Conservation (phyloP, 1,284 basidiomycete genomes). For the Cryptococcus sp. region DNA sequence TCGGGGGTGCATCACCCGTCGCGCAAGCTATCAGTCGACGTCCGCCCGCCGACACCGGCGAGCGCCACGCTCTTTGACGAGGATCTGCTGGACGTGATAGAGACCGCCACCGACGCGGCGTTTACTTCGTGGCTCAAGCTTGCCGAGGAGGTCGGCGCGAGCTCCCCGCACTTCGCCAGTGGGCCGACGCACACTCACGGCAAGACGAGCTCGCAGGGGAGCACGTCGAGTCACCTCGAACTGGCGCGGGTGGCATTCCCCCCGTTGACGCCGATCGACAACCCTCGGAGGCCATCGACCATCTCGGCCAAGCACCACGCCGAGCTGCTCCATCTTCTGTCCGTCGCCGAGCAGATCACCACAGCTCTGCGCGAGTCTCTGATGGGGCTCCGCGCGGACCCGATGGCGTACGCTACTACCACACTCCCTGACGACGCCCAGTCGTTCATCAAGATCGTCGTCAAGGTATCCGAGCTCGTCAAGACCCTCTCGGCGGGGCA, state of each 20-base stretch:
- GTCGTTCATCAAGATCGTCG: slow-evolving; percentile 50
- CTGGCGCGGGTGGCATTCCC: slow-evolving; percentile 11
- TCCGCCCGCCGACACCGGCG: slow-evolving; percentile 46
- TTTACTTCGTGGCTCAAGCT: slow-evolving; percentile 52
- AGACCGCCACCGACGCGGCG: slow-evolving; percentile 52
- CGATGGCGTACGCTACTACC: slow-evolving; percentile 25
- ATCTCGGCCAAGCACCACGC: slow-evolving; percentile 34
- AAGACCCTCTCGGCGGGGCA: slow-evolving; percentile 48
- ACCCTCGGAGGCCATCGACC: slow-evolving; percentile 23
- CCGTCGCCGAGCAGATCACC: slow-evolving; percentile 43
- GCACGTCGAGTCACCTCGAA: slow-evolving; percentile 14
- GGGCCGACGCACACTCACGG: slow-evolving; percentile 12
- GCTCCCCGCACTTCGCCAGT: slow-evolving; percentile 18
- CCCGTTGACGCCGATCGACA: slow-evolving; percentile 7
- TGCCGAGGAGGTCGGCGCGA: slow-evolving; percentile 50
- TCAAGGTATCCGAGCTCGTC: slow-evolving; percentile 50
- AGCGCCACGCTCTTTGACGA: slow-evolving; percentile 50
- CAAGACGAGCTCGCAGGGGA: slow-evolving; percentile 24
- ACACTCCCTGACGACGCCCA: slow-evolving; percentile 40
- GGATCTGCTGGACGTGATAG: slow-evolving; percentile 52
- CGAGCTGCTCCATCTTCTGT: slow-evolving; percentile 44
- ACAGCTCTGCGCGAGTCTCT: slow-evolving; percentile 35
- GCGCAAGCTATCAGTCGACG: slow-evolving; percentile 43
- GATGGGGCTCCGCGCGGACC: slow-evolving; percentile 43
- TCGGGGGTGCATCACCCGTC: slow-evolving; percentile 11